phyloP scores from a whole-genome alignment of 2,329 filamentous ascomycete species.

The Zymoseptoria tritici region DNA sequence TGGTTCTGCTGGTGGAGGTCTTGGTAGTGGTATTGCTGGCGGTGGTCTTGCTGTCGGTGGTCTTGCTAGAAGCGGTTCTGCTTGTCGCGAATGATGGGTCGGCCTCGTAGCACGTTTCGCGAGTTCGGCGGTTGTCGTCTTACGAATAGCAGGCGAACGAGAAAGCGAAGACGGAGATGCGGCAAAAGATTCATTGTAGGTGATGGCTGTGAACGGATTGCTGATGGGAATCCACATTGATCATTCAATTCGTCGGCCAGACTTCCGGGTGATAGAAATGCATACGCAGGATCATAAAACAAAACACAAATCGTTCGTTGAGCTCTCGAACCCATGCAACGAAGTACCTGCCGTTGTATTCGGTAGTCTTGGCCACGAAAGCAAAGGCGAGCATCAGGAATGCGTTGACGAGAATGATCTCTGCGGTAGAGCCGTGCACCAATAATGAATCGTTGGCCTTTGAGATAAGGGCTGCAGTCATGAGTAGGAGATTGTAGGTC shows the following conservation, averaged over 20 bases:
- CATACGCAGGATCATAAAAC: background rate
- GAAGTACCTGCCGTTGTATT: background rate
- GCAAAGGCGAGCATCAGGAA: background rate
- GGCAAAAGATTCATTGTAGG: too few species aligned
- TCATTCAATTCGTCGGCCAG: background rate
- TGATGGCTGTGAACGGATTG: too few species aligned
- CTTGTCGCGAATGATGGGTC: too few species aligned
- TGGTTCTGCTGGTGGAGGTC: background rate
- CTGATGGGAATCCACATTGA: background rate
- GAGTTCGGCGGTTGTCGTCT: too few species aligned
- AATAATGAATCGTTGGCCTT: background rate
- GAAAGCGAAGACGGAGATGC: too few species aligned
- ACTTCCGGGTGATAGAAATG: background rate
- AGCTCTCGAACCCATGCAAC: background rate
- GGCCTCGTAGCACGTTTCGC: too few species aligned
- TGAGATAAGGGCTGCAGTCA: too few species aligned
- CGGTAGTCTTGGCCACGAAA: background rate
- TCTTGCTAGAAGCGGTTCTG: too few species aligned
- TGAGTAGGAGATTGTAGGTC: background rate
- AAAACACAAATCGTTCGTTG: background rate
- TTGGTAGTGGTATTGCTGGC: too few species aligned
- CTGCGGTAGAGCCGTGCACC: background rate
- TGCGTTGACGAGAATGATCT: background rate
- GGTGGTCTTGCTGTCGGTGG: too few species aligned
- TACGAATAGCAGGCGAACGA: too few species aligned